Base-by-base conservation (phyloP, 176 grass and related monocot genomes). In the Aegilops sharonensis region DNA sequence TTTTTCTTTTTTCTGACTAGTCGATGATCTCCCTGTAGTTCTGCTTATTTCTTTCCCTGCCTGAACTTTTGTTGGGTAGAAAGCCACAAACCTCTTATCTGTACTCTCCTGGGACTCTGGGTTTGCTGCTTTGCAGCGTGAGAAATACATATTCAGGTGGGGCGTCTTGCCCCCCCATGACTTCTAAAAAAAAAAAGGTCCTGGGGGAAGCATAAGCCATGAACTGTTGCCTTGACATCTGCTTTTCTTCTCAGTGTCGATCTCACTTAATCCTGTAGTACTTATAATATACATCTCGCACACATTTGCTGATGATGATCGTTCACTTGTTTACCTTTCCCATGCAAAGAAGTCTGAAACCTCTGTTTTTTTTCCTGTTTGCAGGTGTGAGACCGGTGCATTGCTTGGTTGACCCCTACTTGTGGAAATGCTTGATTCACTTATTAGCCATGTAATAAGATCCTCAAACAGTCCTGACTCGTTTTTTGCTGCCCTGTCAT, bases 361-460 rank as follows among this genome's bases (percentile, higher is more conserved):
- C 18, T 48, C 5, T 45, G 27, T 4, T 31, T 15, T 90, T 63
- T 60, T 75, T 27, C 27, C 27, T 27, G 14, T 56, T 75, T 87
- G 67, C 75, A 87, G 89, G 9, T 68, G 59, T 17, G 9, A 39
- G 47, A 60, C 21, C 67, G 45, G 7, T 0, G 27, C 4, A 34
- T 48, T 18, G 6, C 20, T 18, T 43, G 60, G 13, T 50, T 43
- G 47, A 5, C 29, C 47, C 21, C 50, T 88, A 11, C 13, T 69
- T 15, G 8, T 85, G 39, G 7, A 30, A 18, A 91, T 88, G 85
- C 50, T 18, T 40, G 48, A 20, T 4, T 81, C 85, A 45, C 61
- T 70, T 69, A 10, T 90, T 72, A 84, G 14, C 35, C 43, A 74
- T 84, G 34, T 35, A 36, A 78, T 9, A 20, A 79, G 21, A 91